Conservation (phyloP, 176 grass and related monocot genomes). For the Carex littledalei region DNA sequence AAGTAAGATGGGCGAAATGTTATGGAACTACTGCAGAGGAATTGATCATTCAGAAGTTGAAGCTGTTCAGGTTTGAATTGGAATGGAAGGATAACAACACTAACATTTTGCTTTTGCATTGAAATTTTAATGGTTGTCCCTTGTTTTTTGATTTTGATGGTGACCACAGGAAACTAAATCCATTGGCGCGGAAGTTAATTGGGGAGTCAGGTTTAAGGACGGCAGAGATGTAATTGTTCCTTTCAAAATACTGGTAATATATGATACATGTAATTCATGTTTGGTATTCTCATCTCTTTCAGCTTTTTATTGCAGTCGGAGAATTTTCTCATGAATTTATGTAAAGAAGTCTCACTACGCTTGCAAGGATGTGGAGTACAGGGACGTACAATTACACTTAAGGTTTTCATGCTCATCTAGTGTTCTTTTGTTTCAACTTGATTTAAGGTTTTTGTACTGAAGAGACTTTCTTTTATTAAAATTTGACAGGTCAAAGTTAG, state of each 20-base stretch:
- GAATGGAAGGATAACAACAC: neutral
- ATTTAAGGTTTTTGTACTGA: constrained; percentile 25
- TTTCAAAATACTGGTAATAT: constrained; percentile 3
- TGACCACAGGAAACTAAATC: constrained; percentile 86
- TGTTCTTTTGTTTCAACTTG: constrained; percentile 20
- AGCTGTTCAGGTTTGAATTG: constrained; percentile 64
- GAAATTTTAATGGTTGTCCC: neutral
- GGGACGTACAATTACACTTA: constrained; percentile 82
- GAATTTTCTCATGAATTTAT: constrained; percentile 79
- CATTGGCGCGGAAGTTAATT: constrained; percentile 91
- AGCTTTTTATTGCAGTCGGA: constrained; percentile 50
- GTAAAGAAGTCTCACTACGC: constrained; percentile 86
- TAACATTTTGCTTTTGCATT: neutral
- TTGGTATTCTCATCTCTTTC: constrained; percentile 19
- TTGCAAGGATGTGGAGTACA: constrained; percentile 85
- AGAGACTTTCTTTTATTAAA: constrained; percentile 24
- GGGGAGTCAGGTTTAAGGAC: constrained; percentile 91
- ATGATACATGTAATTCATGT: constrained; percentile 5
- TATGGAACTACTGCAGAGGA: constrained; percentile 98
- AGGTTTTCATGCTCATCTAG: constrained; percentile 40
- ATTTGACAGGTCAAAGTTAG: constrained; percentile 63
- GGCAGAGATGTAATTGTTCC: constrained; percentile 59
- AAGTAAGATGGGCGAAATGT: constrained; percentile 67
- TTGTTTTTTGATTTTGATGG: neutral
- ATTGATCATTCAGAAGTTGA: constrained; percentile 78